phyloP scores from a whole-genome alignment of 2,329 filamentous ascomycete genomes.

The Xylariaceae sp. region DNA sequence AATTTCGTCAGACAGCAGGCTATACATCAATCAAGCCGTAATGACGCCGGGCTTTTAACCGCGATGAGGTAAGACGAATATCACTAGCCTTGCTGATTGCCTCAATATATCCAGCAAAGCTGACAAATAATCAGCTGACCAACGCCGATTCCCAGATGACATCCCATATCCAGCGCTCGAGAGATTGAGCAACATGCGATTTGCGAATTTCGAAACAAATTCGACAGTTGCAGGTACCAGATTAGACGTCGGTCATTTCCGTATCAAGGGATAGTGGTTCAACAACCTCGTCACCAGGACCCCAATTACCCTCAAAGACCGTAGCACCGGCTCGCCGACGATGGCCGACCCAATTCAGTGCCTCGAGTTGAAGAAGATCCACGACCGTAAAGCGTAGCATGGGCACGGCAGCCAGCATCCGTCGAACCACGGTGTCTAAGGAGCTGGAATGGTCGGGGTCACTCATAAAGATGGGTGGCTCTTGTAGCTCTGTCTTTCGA shows the following conservation, averaged over 20 bases:
- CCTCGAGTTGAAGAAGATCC: slow-evolving; percentile 67
- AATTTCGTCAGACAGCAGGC: slow-evolving; percentile 16
- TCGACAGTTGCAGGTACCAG: slow-evolving; percentile 15
- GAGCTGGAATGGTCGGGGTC: slow-evolving; percentile 67
- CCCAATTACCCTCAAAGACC: slow-evolving; percentile 94
- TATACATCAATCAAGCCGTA: slow-evolving; percentile 23
- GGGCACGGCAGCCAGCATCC: slow-evolving; percentile 81
- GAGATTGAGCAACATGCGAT: slow-evolving; percentile 32
- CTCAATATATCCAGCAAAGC: slow-evolving; percentile 32
- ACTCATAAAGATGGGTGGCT: slow-evolving; percentile 87
- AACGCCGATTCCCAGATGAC: slow-evolving; percentile 28
- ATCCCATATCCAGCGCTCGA: slow-evolving; percentile 29
- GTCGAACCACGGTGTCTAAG: slow-evolving; percentile 76
- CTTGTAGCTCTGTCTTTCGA: slow-evolving; percentile 47
- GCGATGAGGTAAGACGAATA: slow-evolving; percentile 16
- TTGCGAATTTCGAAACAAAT: slow-evolving; percentile 22
- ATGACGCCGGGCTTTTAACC: slow-evolving; percentile 20
- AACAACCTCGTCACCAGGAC: slow-evolving; percentile 58
- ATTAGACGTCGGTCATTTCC: slow-evolving; percentile 57
- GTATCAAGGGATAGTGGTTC: slow-evolving; percentile 44
- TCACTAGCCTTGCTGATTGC: slow-evolving; percentile 12
- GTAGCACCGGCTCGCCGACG: slow-evolving; percentile 85
- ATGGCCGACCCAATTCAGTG: slow-evolving; percentile 73
- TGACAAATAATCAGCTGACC: slow-evolving; percentile 28
- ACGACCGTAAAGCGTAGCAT: slow-evolving; percentile 67